Percentiles rank a stretch among this genome's conserved stretches.
These are phyloP conservation scores for Leucocoprinus leucothites DNA, from an alignment of 768 basidiomycete genomes.

Conservation along the genomic window DNA sequence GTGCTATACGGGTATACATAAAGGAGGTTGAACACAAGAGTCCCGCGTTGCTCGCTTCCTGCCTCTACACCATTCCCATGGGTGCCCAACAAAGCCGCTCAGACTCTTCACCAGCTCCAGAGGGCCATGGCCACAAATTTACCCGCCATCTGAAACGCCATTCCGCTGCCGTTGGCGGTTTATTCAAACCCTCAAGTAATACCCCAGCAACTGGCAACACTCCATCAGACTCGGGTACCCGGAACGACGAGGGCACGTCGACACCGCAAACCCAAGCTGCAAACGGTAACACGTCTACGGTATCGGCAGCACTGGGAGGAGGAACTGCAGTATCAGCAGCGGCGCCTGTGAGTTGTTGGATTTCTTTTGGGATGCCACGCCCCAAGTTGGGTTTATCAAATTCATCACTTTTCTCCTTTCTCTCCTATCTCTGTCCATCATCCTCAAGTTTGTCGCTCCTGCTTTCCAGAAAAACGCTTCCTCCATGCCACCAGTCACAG, in stretches of 20 bases:
- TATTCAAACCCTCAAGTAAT: slow-evolving; percentile 11
- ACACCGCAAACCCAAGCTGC: slow-evolving; percentile 14
- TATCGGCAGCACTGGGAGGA: not conserved
- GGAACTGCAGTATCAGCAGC: slow-evolving; percentile 7
- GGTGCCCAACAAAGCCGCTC: slow-evolving; percentile 29
- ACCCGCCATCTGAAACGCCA: slow-evolving; percentile 20
- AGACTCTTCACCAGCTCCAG: slow-evolving; percentile 10
- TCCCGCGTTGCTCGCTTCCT: not conserved
- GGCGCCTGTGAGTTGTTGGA: slow-evolving; percentile 6
- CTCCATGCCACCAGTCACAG: slow-evolving; percentile 29
- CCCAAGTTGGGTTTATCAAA: slow-evolving; percentile 5
- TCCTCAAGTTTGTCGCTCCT: slow-evolving; percentile 11
- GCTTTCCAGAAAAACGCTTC: not conserved
- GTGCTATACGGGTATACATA: not conserved
- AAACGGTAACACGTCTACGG: slow-evolving; percentile 12
- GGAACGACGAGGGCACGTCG: not conserved
- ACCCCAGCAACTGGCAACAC: not conserved
- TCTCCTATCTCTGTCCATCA: slow-evolving; percentile 14
- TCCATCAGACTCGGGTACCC: not conserved
- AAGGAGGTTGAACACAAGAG: not conserved
- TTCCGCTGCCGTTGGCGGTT: slow-evolving; percentile 21
- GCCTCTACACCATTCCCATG: slow-evolving; percentile 18
- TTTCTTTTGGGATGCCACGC: slow-evolving; percentile 4
- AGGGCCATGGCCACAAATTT: slow-evolving; percentile 15
- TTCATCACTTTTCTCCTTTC: slow-evolving; percentile 12